Evolutionary conservation across 371 early-diverging fungal genomes (phyloP).

Genomic region (Conidiobolus incongruus): DNA sequence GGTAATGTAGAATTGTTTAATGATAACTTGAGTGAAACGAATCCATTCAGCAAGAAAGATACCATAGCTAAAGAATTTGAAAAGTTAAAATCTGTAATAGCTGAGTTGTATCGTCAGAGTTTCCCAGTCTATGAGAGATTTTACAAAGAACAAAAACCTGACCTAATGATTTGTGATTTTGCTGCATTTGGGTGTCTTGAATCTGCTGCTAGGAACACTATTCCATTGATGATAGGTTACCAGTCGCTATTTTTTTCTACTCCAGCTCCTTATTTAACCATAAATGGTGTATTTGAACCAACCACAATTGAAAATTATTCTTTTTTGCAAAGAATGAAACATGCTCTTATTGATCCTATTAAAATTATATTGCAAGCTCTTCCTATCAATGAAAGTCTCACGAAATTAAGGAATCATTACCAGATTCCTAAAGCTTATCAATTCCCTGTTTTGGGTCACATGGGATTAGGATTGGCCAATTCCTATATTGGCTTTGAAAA

Average conservation of each 20-base stretch:
- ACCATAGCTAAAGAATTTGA: too few species aligned
- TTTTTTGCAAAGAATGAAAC: not conserved
- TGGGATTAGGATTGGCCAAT: not conserved
- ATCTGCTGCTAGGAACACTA: slow-evolving; percentile 4
- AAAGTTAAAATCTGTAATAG: too few species aligned
- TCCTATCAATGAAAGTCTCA: not conserved
- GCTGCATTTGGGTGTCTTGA: not conserved
- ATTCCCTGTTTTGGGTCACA: not conserved
- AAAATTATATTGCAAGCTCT: not conserved
- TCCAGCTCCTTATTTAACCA: not conserved
- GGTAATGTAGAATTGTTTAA: too few species aligned
- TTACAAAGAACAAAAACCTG: slow-evolving; percentile 1
- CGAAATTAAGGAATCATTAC: not conserved
- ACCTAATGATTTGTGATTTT: not conserved
- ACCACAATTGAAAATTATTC: not conserved
- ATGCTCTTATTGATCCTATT: not conserved
- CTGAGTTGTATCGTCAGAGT: not conserved
- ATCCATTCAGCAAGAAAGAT: too few species aligned
- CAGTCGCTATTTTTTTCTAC: not conserved
- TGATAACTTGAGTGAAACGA: too few species aligned
- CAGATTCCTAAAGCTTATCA: not conserved
- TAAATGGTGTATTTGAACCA: not conserved
- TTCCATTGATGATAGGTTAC: not conserved
- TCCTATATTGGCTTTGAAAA: slow-evolving; percentile 1
- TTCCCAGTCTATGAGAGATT: not conserved